Evolutionary conservation across 768 basidiomycete genomes (phyloP), one percentile per base, ranked within the genome.

Genomic region (Lentinula boryana): DNA sequence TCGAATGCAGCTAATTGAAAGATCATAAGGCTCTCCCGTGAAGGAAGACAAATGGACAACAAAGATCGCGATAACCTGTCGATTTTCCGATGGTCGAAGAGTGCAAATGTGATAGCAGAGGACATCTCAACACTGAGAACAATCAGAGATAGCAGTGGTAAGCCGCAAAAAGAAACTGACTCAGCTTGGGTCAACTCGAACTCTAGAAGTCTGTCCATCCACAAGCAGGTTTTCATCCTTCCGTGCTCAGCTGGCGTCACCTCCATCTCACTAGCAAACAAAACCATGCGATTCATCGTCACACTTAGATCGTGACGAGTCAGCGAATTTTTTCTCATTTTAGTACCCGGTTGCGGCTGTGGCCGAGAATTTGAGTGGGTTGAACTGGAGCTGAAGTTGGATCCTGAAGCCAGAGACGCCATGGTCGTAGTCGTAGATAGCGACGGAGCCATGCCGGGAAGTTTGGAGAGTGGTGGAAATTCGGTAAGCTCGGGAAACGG

Each of bases 201-300:
- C 13, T 79, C 75, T 57, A 77, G 70, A 15, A 93, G 63, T 55
- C 73, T 78, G 64, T 91, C 84, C 72, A 87, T 82, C 90, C 91
- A 93, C 67, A 84, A 88, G 0, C 84, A 77, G 1, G 88, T 81
- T 56, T 83, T 84, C 84, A 90, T 87, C 62, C 85, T 78, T 5
- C 82, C 84, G 66, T 87, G 80, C 60, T 87, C 84, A 18, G 78
- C 75, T 0, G 80, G 75, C 10, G 74, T 67, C 1, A 2, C 83
- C 85, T 38, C 36, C 36, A 2, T 74, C 66, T 35, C 75, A 3
- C 69, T 68, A 27, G 55, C 76, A n/a, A 82, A 84, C 5, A 87
- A 74, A 15, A 77, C 84, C 87, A 89, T 87, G 43, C 86, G 78
- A 66, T 89, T 86, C 78, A 89, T 75, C 5, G 82, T 86, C 27